phyloP scores from a whole-genome alignment of 257 asterid genomes.

The Solanum boliviense region DNA sequence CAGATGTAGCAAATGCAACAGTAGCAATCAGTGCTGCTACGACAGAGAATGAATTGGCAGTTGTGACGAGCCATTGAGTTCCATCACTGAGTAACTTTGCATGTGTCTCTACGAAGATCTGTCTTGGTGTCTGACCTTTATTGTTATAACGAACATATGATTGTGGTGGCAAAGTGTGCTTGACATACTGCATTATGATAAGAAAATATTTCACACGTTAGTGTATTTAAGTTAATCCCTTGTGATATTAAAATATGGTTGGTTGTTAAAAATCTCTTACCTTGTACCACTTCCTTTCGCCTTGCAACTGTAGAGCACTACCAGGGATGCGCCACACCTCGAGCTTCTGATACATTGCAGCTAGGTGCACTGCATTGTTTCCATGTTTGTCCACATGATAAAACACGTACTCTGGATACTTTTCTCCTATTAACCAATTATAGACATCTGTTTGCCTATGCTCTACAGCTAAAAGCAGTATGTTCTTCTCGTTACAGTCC shows the following conservation, averaged over 20 bases:
- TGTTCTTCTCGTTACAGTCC: conserved; percentile 35
- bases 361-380: conserved; percentile 39
- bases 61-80: conserved; percentile 40
- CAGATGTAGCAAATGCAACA: conserved; percentile 48
- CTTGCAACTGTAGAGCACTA: conserved; percentile 52
- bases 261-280: conserved; percentile 8
- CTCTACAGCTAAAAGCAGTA: conserved; percentile 41
- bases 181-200: conserved; percentile 36
- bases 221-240: not conserved
- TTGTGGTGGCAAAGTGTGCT: conserved; percentile 19
- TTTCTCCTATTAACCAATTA: conserved; percentile 4
- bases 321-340: conserved; percentile 59
- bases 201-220: not conserved
- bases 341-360: conserved; percentile 24
- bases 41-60: conserved; percentile 60
- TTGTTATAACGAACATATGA: conserved; percentile 19
- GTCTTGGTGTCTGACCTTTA: conserved; percentile 28
- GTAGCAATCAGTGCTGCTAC: conserved; percentile 56
- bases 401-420: conserved; percentile 24
- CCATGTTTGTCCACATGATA: conserved; percentile 33
- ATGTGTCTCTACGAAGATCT: conserved; percentile 26
- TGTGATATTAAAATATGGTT: not conserved
- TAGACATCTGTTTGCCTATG: conserved; percentile 32
- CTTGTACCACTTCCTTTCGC: conserved; percentile 55
- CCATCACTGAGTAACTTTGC: conserved; percentile 18